phyloP scores from a whole-genome alignment of 2,329 filamentous ascomycete genomes.

The Arachnomyces sp. region DNA sequence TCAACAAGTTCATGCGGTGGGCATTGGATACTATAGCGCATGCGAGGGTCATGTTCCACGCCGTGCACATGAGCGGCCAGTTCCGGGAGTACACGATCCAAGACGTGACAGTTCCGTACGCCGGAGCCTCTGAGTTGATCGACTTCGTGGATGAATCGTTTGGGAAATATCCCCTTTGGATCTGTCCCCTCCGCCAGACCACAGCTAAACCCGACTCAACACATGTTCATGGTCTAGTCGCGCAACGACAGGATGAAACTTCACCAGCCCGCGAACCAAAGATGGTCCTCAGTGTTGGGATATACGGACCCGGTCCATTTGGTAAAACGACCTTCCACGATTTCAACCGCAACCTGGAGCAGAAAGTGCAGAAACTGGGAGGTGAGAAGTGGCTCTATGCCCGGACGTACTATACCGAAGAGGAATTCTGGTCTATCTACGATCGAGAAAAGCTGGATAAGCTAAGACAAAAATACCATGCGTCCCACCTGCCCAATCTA shows the following conservation, averaged over 20 bases:
- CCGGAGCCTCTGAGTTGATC: slow-evolving; percentile 43
- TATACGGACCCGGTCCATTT: slow-evolving; percentile 70
- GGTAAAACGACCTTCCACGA: slow-evolving; percentile 52
- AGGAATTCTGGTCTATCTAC: slow-evolving; percentile 39
- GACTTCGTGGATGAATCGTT: slow-evolving; percentile 38
- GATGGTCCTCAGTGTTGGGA: slow-evolving; percentile 47
- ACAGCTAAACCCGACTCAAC: no score
- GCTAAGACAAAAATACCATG: slow-evolving; percentile 33
- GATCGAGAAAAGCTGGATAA: slow-evolving; percentile 30
- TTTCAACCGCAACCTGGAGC: slow-evolving; percentile 65
- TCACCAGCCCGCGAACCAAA: neutral
- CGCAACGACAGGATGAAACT: no score
- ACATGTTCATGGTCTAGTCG: no score
- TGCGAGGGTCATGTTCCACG: slow-evolving; percentile 52
- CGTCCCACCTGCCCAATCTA: slow-evolving; percentile 25
- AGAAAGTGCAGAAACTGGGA: slow-evolving; percentile 59
- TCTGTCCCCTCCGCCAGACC: slow-evolving; percentile 43
- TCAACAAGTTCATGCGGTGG: slow-evolving; percentile 51
- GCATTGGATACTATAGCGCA: slow-evolving; percentile 52
- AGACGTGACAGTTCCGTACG: slow-evolving; percentile 51
- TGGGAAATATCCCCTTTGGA: slow-evolving; percentile 51
- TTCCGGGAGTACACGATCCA: slow-evolving; percentile 51
- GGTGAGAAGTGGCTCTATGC: slow-evolving; percentile 86
- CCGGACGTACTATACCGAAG: slow-evolving; percentile 71
- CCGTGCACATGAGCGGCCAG: slow-evolving; percentile 49